phyloP scores from a whole-genome alignment of 495 filamentous ascomycete species.

The Xylaria castorea region DNA sequence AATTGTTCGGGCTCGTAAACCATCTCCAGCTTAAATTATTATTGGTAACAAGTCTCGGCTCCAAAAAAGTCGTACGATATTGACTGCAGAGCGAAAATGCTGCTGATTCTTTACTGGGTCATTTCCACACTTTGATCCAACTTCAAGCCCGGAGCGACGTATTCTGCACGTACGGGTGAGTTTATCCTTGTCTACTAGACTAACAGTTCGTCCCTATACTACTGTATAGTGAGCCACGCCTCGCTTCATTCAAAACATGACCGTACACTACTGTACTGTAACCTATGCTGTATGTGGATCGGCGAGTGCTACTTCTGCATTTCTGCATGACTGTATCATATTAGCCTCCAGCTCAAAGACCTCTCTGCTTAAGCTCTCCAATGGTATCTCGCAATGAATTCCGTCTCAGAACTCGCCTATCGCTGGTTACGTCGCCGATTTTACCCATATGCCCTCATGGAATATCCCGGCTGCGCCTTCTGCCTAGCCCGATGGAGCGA shows the following conservation, averaged over 20 bases:
- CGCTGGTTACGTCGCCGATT: background rate
- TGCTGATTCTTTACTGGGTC: constrained; percentile 19
- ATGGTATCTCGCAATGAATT: background rate
- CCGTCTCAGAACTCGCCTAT: background rate
- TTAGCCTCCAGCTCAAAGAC: background rate
- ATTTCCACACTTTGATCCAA: constrained; percentile 7
- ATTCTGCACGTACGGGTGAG: background rate
- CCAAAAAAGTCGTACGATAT: constrained; percentile 27
- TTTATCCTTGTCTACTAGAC: constrained; percentile 9
- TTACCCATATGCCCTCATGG: constrained; percentile 23
- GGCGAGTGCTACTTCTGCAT: background rate
- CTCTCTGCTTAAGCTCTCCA: background rate
- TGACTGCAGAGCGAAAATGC: constrained; percentile 14
- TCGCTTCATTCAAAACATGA: background rate
- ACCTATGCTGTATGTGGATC: background rate
- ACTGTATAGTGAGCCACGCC: background rate
- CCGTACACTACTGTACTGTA: background rate
- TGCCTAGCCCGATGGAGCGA: constrained; percentile 27
- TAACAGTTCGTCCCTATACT: background rate
- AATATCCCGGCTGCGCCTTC: constrained; percentile 15
- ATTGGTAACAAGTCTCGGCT: constrained; percentile 21
- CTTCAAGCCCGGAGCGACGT: background rate
- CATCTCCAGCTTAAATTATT: constrained; percentile 17
- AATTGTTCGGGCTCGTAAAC: constrained; percentile 16
- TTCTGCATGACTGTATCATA: constrained; percentile 16